Conservation (phyloP, 768 basidiomycete genomes). For the Tricholoma hemisulphureum region DNA sequence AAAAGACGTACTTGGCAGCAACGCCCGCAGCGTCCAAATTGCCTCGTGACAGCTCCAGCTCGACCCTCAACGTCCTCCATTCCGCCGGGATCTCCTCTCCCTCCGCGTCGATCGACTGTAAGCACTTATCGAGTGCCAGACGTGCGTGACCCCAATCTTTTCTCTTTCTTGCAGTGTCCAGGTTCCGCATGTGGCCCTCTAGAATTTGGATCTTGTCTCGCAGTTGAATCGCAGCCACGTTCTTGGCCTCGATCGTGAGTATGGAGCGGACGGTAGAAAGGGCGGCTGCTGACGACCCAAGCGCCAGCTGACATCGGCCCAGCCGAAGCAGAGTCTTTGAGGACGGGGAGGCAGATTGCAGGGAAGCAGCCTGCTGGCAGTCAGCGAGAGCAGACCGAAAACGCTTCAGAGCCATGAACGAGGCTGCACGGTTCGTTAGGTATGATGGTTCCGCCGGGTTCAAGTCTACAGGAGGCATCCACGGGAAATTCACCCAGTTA, state of each 20-base stretch:
- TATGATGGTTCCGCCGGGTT: conserved; percentile 70
- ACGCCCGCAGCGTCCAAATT: conserved; percentile 72
- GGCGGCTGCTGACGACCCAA: conserved; percentile 68
- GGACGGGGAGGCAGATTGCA: conserved; percentile 62
- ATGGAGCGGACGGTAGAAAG: conserved; percentile 63
- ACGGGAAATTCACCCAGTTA: no score
- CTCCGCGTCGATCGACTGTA: conserved; percentile 71
- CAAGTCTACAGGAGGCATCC: conserved; percentile 41
- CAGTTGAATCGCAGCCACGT: conserved; percentile 58
- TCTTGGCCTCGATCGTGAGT: conserved; percentile 60
- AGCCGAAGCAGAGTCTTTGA: conserved; percentile 80
- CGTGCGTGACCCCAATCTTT: conserved; percentile 78
- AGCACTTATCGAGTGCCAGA: conserved; percentile 76
- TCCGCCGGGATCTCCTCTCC: conserved; percentile 72
- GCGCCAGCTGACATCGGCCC: conserved; percentile 79
- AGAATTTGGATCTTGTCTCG: conserved; percentile 59
- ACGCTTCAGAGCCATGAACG: conserved; percentile 77
- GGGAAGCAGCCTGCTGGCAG: conserved; percentile 68
- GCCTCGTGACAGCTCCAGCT: conserved; percentile 70
- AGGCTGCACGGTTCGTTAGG: conserved; percentile 83
- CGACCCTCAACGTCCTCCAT: conserved; percentile 79
- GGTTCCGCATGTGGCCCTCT: conserved; percentile 63
- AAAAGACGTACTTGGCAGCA: conserved; percentile 65
- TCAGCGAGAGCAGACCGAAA: conserved; percentile 75
- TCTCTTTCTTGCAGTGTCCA: conserved; percentile 51